These are phyloP conservation scores for Xylaria sp. DNA, from an alignment of 2,329 filamentous ascomycete species.

Conservation along the genomic window DNA sequence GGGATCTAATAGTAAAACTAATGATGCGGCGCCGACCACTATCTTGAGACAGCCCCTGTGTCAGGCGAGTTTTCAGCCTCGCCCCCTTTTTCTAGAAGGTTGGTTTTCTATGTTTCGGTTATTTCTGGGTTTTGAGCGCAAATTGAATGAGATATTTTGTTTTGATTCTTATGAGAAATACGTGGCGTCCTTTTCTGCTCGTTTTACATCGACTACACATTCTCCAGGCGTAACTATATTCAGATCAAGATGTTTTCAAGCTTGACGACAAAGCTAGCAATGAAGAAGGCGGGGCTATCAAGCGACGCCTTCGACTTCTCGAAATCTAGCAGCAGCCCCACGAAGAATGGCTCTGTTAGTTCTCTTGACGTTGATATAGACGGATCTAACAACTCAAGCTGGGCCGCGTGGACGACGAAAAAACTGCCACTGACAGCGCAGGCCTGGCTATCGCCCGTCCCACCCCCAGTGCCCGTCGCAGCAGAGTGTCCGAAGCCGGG, in stretches of 20 bases:
- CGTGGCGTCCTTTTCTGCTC: not conserved
- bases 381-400: slow-evolving; percentile 40
- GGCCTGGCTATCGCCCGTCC: slow-evolving; percentile 63
- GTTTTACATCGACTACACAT: not conserved
- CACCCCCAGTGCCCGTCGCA: slow-evolving; percentile 59
- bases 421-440: slow-evolving; percentile 63
- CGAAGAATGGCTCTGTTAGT: slow-evolving; percentile 3
- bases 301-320: slow-evolving; percentile 60
- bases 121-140: slow-evolving; percentile 19
- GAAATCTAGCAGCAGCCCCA: slow-evolving; percentile 37
- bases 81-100: slow-evolving; percentile 29
- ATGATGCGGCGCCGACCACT: slow-evolving; percentile 2
- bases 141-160: not conserved
- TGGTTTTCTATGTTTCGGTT: slow-evolving; percentile 36
- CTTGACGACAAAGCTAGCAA: slow-evolving; percentile 66
- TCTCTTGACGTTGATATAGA: slow-evolving; percentile 47
- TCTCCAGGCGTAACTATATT: not conserved
- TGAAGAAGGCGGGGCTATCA: slow-evolving; percentile 65
- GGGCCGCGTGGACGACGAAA: slow-evolving; percentile 61
- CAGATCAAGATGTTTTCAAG: slow-evolving; percentile 62
- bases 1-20: not conserved
- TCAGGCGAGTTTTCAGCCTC: slow-evolving; percentile 46
- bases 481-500: slow-evolving; percentile 58
- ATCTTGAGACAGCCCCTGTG: slow-evolving; percentile 46
- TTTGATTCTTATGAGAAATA: not conserved